A percentile compares a stretch with the other conserved stretches of the same genome.
These are phyloP conservation scores for Lagenidium giganteum DNA, from an alignment of 352 stramenopile genomes.

Conservation along the genomic window DNA sequence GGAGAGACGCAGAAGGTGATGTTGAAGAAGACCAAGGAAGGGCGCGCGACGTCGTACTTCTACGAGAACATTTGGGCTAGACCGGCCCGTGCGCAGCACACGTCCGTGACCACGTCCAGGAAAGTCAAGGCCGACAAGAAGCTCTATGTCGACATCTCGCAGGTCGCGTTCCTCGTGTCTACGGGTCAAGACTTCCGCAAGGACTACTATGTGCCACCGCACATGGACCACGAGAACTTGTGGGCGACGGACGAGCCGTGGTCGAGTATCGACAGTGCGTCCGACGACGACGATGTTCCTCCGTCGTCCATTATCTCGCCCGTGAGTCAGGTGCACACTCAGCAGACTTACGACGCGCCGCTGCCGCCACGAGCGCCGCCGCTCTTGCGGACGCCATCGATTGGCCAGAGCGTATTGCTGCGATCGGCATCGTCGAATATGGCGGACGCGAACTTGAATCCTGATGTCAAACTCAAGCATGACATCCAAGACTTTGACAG, in stretches of 20 bases:
- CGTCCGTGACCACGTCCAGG: not conserved
- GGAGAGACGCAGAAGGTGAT: no score
- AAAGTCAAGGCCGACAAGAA: conserved; percentile 6
- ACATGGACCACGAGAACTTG: conserved; percentile 43
- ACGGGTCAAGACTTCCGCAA: conserved; percentile 63
- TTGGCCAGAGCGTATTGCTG: no score
- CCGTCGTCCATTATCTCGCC: no score
- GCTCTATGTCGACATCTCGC: conserved; percentile 39
- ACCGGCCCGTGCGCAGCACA: not conserved
- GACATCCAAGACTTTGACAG: conserved; percentile 43
- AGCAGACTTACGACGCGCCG: no score
- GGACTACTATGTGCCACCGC: conserved; percentile 37
- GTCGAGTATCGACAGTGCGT: no score
- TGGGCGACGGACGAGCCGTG: conserved; percentile 35
- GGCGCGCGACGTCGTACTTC: conserved; percentile 10
- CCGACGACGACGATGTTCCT: no score
- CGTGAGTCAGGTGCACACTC: no score
- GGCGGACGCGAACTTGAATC: not conserved
- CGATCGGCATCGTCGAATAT: not conserved
- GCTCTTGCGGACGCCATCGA: no score
- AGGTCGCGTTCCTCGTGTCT: conserved; percentile 70
- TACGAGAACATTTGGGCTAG: conserved; percentile 27
- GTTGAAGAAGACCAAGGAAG: no score
- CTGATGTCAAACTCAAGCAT: no score
- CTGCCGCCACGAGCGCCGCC: no score